These are phyloP conservation scores for Geotrichum siamense DNA, from an alignment of 1,139 yeast genomes.

Conservation along the genomic window DNA sequence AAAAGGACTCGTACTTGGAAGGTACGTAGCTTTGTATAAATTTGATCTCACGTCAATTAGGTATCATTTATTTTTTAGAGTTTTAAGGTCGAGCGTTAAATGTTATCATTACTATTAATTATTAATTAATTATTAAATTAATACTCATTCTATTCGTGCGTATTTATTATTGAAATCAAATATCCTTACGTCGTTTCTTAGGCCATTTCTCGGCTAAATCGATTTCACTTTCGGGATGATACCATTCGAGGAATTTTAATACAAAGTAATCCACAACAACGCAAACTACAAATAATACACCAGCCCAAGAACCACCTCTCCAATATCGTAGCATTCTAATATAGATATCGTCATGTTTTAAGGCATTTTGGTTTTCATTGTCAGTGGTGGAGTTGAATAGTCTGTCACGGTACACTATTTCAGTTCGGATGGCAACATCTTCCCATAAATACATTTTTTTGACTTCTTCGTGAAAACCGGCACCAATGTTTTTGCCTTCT, in stretches of 20 bases:
- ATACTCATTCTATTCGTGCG: too few species aligned
- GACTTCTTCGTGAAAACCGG: slow-evolving; percentile 64
- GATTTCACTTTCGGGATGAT: slow-evolving; percentile 59
- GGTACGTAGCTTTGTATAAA: too few species aligned
- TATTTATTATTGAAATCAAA: too few species aligned
- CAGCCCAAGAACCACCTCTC: slow-evolving; percentile 77
- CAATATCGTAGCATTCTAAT: slow-evolving; percentile 54
- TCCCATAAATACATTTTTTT: slow-evolving; percentile 87
- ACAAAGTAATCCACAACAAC: slow-evolving; percentile 73
- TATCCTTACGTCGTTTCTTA: slow-evolving; percentile 13
- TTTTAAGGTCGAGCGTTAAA: too few species aligned
- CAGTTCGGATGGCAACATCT: slow-evolving; percentile 82
- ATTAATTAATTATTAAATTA: too few species aligned
- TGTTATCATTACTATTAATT: too few species aligned
- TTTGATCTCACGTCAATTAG: too few species aligned
- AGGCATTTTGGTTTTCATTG: slow-evolving; percentile 31
- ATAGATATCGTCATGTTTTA: slow-evolving; percentile 46
- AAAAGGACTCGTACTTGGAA: too few species aligned
- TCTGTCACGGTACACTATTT: slow-evolving; percentile 54
- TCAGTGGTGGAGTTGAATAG: neutral
- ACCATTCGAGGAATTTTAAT: slow-evolving; percentile 54
- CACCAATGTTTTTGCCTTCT: slow-evolving; percentile 43
- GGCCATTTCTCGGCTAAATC: slow-evolving; percentile 83
- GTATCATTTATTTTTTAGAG: too few species aligned
- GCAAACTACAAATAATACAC: slow-evolving; percentile 68